These are phyloP conservation scores for Oryza coarctata DNA, from an alignment of 176 grass and related monocot genomes.

Conservation along the genomic window DNA sequence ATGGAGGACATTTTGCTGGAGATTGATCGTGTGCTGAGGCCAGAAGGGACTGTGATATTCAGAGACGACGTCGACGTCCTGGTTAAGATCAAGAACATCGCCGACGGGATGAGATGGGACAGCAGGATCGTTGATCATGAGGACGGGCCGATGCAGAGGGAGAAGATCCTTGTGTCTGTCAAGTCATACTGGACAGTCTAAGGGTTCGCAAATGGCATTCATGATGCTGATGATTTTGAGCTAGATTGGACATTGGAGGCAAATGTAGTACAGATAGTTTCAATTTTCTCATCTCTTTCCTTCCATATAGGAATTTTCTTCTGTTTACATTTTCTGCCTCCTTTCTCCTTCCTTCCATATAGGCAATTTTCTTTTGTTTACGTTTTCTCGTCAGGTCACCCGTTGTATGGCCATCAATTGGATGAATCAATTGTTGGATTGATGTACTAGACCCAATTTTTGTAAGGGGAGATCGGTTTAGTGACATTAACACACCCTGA, in stretches of 20 bases:
- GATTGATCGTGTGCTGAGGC: constrained; percentile 37
- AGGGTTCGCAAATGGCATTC: background rate
- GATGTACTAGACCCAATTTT: too few relatives aligned
- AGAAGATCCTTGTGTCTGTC: constrained; percentile 32
- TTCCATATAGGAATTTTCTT: background rate
- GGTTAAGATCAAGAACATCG: constrained; percentile 20
- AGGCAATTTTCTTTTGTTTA: background rate
- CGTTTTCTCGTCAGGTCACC: background rate
- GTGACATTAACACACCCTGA: too few relatives aligned
- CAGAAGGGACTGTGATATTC: constrained; percentile 41
- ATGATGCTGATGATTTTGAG: background rate
- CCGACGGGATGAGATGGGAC: constrained; percentile 35
- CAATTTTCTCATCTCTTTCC: background rate
- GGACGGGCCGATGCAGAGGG: constrained; percentile 27
- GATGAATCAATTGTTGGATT: too few relatives aligned
- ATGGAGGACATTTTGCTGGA: constrained; percentile 36
- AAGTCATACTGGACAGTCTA: constrained; percentile 27
- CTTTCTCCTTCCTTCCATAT: too few relatives aligned
- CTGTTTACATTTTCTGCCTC: background rate
- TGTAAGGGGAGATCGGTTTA: too few relatives aligned
- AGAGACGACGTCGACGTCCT: constrained; percentile 28
- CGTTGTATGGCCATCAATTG: background rate
- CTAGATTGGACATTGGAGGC: background rate
- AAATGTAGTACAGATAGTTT: background rate
- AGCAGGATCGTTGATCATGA: constrained; percentile 30